Evolutionary conservation across 78 protist genomes (phyloP), one percentile per base, ranked within the genome.

Genomic region (Trichosphaerium sp.): DNA sequence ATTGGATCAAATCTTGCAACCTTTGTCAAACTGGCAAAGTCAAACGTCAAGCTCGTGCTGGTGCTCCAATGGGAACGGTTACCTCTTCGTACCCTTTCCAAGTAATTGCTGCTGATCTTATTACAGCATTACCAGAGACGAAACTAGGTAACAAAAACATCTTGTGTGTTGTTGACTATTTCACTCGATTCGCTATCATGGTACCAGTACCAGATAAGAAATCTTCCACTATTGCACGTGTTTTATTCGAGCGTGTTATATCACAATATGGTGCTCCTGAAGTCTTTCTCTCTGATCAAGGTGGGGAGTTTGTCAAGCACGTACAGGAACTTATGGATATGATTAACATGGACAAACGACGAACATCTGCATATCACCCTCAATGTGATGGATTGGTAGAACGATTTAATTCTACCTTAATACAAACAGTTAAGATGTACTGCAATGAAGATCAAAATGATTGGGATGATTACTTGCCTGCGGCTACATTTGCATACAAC

Each of bases 351-450:
- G 35, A 18, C 18, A 18, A 47, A 47, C 21, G 51, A 47, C 51
- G 51, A 47, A 47, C 35, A 21, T n/a, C 37, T 5, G 28, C 74
- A 1, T 69, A n/a, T 21, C 74, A 69, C 28, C 74, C 37, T 23
- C 64, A 69, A 35, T 25, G 57, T 38, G 37, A 69, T 52, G 74
- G 74, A 3, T 64, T 57, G 25, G 8, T 51, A 10, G 64, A 69
- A 29, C 54, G 65, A 1, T 34, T 28, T 4, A 64, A 64, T 64
- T 6, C 61, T 21, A 43, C n/a, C 12, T 34, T 43, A 38, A 28
- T 44, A 4, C 55, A 64, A 64, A 12, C 47, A 25, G 18, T 64
- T 4, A 34, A 55, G 12, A 41, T 12, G n/a, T 43, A 23, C 11
- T 44, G 41, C 12, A 64, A 64, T 12, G 41, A n/a, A n/a, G n/a